Percentiles rank a stretch among this genome's conserved stretches.
Evolutionary conservation across 306 rosid species (phyloP).

Genomic region (Ormosia semicastrata): DNA sequence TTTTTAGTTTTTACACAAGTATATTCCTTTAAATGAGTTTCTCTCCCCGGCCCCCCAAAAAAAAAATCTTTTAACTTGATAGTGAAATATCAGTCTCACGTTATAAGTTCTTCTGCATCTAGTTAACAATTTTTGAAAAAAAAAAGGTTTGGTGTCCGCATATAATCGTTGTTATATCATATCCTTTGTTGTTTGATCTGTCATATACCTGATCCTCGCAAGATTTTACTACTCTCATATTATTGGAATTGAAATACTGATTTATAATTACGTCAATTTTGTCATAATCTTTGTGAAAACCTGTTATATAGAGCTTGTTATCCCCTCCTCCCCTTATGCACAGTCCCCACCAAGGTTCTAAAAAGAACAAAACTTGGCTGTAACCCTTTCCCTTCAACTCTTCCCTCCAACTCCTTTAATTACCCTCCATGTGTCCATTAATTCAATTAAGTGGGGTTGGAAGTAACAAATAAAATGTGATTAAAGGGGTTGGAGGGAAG

Average conservation of each 20-base stretch:
- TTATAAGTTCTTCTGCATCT: too few relatives aligned
- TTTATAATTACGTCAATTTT: not conserved
- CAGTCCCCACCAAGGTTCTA: too few relatives aligned
- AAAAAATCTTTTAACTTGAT: not conserved
- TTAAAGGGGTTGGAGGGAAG: too few relatives aligned
- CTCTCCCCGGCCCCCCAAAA: not conserved
- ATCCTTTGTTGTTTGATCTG: not conserved
- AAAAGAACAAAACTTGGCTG: too few relatives aligned
- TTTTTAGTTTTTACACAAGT: not conserved
- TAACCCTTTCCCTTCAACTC: too few relatives aligned
- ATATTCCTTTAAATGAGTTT: not conserved
- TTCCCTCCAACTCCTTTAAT: too few relatives aligned
- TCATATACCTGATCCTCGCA: not conserved
- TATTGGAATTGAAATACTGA: not conserved
- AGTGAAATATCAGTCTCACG: not conserved
- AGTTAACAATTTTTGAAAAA: too few relatives aligned
- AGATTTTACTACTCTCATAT: not conserved
- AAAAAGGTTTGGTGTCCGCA: not conserved
- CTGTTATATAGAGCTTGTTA: not conserved
- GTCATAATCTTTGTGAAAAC: not conserved
- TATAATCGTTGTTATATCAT: not conserved
- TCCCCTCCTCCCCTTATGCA: not conserved
- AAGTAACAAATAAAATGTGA: too few relatives aligned
- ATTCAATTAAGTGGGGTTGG: too few relatives aligned
- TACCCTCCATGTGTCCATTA: too few relatives aligned